phyloP scores from a whole-genome alignment of 768 basidiomycete species.

The Mycena capillaripes region DNA sequence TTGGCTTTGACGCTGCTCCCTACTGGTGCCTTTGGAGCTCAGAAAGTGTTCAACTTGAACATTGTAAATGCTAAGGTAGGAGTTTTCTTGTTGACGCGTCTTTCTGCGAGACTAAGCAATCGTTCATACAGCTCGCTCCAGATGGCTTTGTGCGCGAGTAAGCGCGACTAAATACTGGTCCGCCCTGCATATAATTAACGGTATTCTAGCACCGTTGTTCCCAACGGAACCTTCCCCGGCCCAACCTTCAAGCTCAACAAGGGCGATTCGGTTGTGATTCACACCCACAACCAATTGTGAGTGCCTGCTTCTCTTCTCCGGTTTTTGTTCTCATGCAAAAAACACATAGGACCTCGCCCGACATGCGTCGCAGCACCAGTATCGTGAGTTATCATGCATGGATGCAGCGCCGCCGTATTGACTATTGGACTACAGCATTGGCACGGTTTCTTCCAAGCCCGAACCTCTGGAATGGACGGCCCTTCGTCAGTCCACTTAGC shows the following conservation, averaged over 20 bases:
- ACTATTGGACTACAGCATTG: background rate
- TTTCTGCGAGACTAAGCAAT: too few species aligned
- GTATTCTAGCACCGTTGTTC: constrained; percentile 38
- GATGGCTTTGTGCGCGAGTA: constrained; percentile 35
- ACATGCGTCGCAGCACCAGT: constrained; percentile 44
- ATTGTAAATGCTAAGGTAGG: constrained; percentile 31
- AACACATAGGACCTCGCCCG: constrained; percentile 9
- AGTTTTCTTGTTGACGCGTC: too few species aligned
- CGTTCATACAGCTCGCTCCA: constrained; percentile 30
- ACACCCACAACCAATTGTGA: constrained; percentile 41
- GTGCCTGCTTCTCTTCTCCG: background rate
- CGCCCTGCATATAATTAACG: too few species aligned
- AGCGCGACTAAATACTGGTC: too few species aligned
- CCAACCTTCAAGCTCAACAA: constrained; percentile 41
- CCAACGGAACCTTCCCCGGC: constrained; percentile 46
- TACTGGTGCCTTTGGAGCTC: constrained; percentile 9
- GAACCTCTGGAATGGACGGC: constrained; percentile 14
- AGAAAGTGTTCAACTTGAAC: constrained; percentile 30
- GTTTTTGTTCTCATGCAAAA: background rate
- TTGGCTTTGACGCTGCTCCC: constrained; percentile 20
- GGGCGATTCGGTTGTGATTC: constrained; percentile 43
- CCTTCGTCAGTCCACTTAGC: background rate
- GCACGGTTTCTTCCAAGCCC: constrained; percentile 23
- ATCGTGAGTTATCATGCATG: constrained; percentile 35
- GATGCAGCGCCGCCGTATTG: background rate